phyloP scores from a whole-genome alignment of 768 basidiomycete genomes.

The Collybia sp. region DNA sequence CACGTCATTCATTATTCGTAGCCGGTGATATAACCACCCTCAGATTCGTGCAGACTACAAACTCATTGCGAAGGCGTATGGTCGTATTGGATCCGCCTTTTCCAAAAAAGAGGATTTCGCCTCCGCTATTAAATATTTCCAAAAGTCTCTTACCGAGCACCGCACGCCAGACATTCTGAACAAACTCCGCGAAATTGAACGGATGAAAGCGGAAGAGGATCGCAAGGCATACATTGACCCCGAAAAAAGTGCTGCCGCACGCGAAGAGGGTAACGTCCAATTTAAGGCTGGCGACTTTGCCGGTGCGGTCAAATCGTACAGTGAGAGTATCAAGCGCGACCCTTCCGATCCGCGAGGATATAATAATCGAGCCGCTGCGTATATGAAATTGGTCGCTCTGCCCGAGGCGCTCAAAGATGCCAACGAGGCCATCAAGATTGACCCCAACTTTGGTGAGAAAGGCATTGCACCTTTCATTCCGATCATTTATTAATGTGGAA shows the following conservation, averaged over 20 bases:
- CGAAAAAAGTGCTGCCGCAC: conserved; percentile 70
- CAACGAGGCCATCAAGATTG: conserved; percentile 88
- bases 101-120: conserved; percentile 70
- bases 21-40: conserved; percentile 1
- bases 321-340: conserved; percentile 95
- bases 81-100: conserved; percentile 85
- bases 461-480: not conserved
- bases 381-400: conserved; percentile 90
- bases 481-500: conserved; percentile 3
- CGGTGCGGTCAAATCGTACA: conserved; percentile 85
- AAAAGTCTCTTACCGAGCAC: conserved; percentile 94
- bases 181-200: conserved; percentile 86
- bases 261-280: conserved; percentile 87
- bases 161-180: conserved; percentile 89
- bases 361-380: conserved; percentile 98
- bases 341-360: conserved; percentile 89
- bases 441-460: conserved; percentile 72
- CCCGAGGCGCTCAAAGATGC: conserved; percentile 97
- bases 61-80: conserved; percentile 90
- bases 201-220: conserved; percentile 70
- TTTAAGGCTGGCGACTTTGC: conserved; percentile 96
- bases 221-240: conserved; percentile 85
- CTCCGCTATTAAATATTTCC: conserved; percentile 84
- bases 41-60: conserved; percentile 92
- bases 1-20: not conserved